Evolutionary conservation across 2,329 filamentous ascomycete genomes (phyloP).

Genomic region (Truncatella angustata): DNA sequence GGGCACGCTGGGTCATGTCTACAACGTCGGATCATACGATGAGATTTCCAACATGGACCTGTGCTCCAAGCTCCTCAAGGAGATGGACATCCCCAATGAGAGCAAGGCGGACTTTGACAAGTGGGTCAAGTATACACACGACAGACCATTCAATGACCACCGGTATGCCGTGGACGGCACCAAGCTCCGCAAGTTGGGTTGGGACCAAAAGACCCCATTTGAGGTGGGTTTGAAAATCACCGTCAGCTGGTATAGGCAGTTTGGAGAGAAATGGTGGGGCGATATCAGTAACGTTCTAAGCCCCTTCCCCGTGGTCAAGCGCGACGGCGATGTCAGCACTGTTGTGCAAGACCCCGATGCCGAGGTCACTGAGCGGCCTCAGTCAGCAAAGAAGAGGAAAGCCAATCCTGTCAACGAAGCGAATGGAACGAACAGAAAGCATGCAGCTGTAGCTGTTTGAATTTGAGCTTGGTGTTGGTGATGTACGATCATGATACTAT

Average conservation of each 20-base stretch:
- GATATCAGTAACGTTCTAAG: constrained; percentile 68
- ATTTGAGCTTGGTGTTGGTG: not conserved
- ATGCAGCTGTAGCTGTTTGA: not conserved
- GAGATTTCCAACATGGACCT: constrained; percentile 74
- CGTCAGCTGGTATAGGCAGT: constrained; percentile 68
- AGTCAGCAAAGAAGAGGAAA: constrained; percentile 27
- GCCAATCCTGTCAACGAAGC: too few species aligned
- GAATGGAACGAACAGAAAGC: not conserved
- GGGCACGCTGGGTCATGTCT: constrained; percentile 70
- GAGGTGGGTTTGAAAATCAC: constrained; percentile 62
- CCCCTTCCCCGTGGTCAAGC: constrained; percentile 61
- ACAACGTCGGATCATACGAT: constrained; percentile 78
- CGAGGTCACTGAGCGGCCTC: constrained; percentile 30
- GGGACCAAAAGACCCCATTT: constrained; percentile 66
- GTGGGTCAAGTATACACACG: constrained; percentile 73
- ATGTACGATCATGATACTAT: constrained; percentile 2
- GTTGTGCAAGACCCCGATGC: constrained; percentile 50
- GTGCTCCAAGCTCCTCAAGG: constrained; percentile 61
- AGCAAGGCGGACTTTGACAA: constrained; percentile 52
- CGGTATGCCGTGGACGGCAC: constrained; percentile 70
- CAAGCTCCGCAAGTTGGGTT: constrained; percentile 66
- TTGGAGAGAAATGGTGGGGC: constrained; percentile 70
- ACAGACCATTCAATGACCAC: constrained; percentile 76
- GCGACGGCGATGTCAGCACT: constrained; percentile 37
- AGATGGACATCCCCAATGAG: constrained; percentile 56